These are phyloP conservation scores for Hylodesmum podocarpum DNA, from an alignment of 306 rosid genomes.

Conservation along the genomic window DNA sequence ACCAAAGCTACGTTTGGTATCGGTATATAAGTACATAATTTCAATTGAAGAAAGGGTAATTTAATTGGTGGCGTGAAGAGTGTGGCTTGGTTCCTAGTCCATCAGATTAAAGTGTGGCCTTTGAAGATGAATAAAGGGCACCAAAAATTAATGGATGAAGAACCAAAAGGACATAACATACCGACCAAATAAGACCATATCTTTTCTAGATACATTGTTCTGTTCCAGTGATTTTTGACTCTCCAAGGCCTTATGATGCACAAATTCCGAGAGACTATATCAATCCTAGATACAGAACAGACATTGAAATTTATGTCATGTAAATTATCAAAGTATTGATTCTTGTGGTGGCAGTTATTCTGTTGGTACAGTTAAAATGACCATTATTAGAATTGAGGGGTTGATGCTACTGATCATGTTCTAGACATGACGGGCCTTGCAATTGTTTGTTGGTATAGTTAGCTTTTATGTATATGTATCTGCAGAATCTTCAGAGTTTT, in stretches of 20 bases:
- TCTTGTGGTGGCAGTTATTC: slow-evolving; percentile 49
- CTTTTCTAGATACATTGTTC: slow-evolving; percentile 57
- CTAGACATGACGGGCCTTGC: slow-evolving; percentile 43
- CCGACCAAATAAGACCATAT: slow-evolving; percentile 63
- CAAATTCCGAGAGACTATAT: slow-evolving; percentile 52
- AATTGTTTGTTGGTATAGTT: slow-evolving; percentile 32
- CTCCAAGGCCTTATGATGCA: slow-evolving; percentile 38
- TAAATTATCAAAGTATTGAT: slow-evolving; percentile 34
- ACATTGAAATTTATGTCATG: slow-evolving; percentile 26
- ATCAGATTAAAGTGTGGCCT: slow-evolving; percentile 41
- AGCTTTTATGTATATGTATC: slow-evolving; percentile 34
- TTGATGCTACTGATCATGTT: slow-evolving; percentile 36
- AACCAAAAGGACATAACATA: slow-evolving; percentile 52
- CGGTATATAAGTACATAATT: not conserved
- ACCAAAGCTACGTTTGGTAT: slow-evolving; percentile 31
- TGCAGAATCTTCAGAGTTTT: slow-evolving; percentile 49
- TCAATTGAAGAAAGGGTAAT: not conserved
- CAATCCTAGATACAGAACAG: slow-evolving; percentile 8
- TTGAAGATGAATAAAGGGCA: slow-evolving; percentile 47
- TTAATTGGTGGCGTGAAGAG: not conserved
- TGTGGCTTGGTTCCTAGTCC: slow-evolving; percentile 35
- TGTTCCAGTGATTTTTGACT: slow-evolving; percentile 47
- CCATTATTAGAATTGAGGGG: slow-evolving; percentile 41
- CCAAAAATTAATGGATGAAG: slow-evolving; percentile 55
- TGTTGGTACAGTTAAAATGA: slow-evolving; percentile 58